Base-by-base conservation (phyloP, 768 basidiomycete genomes). In the Fibroporia radiculosa region DNA sequence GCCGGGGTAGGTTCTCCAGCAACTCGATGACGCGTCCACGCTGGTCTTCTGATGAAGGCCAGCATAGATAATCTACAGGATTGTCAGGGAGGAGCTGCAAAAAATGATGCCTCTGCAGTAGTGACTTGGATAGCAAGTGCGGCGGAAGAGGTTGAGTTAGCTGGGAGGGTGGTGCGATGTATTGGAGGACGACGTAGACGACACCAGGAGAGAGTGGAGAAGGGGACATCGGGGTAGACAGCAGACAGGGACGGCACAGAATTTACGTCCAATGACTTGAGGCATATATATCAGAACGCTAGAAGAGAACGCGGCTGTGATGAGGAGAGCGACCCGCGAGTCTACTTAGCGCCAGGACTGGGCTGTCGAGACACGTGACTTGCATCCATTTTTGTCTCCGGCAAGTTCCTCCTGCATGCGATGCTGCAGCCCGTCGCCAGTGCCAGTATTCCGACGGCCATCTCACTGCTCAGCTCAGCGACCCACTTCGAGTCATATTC, bases 81-180 rank as follows among this genome's bases (percentile, higher is more conserved):
- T 75, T 62, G 20, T 74, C 65, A 7, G 74, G 68, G 22, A 70
- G 59, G 45, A 87, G 64, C 16, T 63, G 55, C 37, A 88, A 76
- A 61, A 83, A 81, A 48, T 66, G 73, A 57, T 85, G 84, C 28
- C 84, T 70, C 58, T 84, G 78, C 3, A 68, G 66, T 25, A 85
- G 73, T 16, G 75, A 65, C 4, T 60, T 60, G 1, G 83, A 84
- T 46, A 87, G 52, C 37, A 86, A 69, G 58, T 82, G 73, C 0
- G 69, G 64, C 1, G 84, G 83, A 29, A 88, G 59, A 1, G 70
- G 68, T n/a, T 61, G 62, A 14, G 61, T 53, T 36, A 78, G 67
- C 44, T 67, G 67, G 4, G 72, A 71, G 0, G 72, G 68, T 3
- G 77, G 73, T 26, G 67, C 65, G 48, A 86, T 76, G 58, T 80